Percentiles rank a stretch among this genome's conserved stretches.
Evolutionary conservation across 768 basidiomycete genomes (phyloP).

Genomic region (Rubroboletus satanas): DNA sequence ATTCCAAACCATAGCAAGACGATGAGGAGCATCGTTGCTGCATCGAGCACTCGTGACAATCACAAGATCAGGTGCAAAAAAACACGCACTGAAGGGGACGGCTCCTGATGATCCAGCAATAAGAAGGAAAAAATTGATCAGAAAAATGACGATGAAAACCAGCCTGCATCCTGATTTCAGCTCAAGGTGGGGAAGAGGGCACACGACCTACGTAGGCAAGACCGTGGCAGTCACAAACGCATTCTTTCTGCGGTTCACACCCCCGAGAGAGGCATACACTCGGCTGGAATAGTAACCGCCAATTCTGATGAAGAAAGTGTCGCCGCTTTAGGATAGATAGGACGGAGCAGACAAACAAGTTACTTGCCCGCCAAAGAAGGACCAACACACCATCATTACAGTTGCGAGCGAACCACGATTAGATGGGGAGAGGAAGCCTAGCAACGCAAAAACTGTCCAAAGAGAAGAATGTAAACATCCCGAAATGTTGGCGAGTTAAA

Average conservation of each 20-base stretch:
- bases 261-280: constrained; percentile 70
- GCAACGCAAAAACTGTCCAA: constrained; percentile 73
- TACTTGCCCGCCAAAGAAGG: constrained; percentile 79
- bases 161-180: constrained; percentile 42
- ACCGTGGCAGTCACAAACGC: constrained; percentile 85
- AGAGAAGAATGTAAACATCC: constrained; percentile 2
- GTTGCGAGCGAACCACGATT: constrained; percentile 94
- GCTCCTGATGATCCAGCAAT: constrained; percentile 87
- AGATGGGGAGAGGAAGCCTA: constrained; percentile 93
- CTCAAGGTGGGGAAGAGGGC: neutral
- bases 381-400: constrained; percentile 67
- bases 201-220: constrained; percentile 68
- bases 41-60: neutral
- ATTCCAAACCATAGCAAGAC: constrained; percentile 91
- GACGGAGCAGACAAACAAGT: neutral
- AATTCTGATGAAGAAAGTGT: constrained; percentile 44
- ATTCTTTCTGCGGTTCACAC: constrained; percentile 73
- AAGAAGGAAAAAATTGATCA: constrained; percentile 89
- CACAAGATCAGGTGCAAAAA: neutral
- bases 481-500: neutral
- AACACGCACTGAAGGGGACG: constrained; percentile 78
- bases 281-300: constrained; percentile 88
- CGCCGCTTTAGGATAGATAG: neutral
- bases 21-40: constrained; percentile 82
- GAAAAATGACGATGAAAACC: constrained; percentile 80